Conservation (phyloP, 2,329 filamentous ascomycete species). For the Apiospora marii region DNA sequence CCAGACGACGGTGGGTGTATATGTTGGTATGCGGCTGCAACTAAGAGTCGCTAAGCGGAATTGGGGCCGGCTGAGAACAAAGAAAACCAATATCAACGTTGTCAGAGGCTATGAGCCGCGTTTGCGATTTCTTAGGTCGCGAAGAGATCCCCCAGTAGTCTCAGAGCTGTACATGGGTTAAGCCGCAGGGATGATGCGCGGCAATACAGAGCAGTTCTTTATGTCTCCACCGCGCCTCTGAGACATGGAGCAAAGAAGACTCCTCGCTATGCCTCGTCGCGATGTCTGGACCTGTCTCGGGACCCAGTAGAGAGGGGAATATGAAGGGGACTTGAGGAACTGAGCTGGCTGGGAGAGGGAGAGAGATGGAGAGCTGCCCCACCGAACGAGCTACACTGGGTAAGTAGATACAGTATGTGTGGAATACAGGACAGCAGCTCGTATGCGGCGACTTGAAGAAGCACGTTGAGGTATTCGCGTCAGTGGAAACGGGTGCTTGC, state of each 20-base stretch:
- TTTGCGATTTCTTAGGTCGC: conserved; percentile 28
- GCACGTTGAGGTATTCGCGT: conserved; percentile 8
- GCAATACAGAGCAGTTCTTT: conserved; percentile 35
- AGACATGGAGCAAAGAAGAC: conserved; percentile 37
- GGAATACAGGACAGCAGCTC: conserved; percentile 14
- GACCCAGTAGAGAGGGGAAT: conserved; percentile 29
- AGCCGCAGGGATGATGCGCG: conserved; percentile 31
- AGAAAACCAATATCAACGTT: conserved; percentile 40
- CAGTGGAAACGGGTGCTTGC: conserved; percentile 15
- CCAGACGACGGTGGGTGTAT: conserved; percentile 31
- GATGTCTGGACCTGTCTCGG: conserved; percentile 33
- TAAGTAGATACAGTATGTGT: background rate
- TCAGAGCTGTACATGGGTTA: conserved; percentile 34
- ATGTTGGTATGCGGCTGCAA: conserved; percentile 34
- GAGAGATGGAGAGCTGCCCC: background rate
- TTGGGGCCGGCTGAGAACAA: conserved; percentile 38
- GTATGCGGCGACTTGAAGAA: conserved; percentile 20
- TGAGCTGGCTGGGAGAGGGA: conserved; percentile 13
- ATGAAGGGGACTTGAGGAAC: conserved; percentile 26
- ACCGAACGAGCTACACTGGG: background rate
- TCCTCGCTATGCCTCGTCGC: conserved; percentile 31
- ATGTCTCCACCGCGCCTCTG: conserved; percentile 34
- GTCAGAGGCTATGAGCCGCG: conserved; percentile 35
- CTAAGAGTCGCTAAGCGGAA: conserved; percentile 33
- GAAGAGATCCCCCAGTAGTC: conserved; percentile 26